Conservation (phyloP, 1,284 basidiomycete species). For the Marasmius oreades region DNA sequence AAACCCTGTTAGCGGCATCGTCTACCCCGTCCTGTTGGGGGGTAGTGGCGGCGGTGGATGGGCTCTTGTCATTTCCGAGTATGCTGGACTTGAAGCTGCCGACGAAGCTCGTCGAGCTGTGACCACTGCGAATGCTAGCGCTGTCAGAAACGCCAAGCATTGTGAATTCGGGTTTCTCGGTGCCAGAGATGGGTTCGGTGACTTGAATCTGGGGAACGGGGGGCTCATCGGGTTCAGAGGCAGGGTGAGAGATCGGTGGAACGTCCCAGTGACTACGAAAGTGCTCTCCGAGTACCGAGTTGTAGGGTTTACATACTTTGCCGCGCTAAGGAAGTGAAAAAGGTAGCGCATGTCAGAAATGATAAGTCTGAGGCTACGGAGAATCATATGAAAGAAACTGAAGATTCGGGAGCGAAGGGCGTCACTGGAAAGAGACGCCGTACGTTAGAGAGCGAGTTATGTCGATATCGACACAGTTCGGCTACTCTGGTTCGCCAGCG, state of each 20-base stretch:
- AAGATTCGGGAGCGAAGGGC: no score
- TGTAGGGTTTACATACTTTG: slow-evolving; percentile 94
- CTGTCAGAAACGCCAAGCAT: slow-evolving; percentile 40
- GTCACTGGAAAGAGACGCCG: no score
- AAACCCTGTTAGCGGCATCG: slow-evolving; percentile 48
- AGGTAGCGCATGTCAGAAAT: slow-evolving; percentile 4
- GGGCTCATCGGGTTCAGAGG: slow-evolving; percentile 40
- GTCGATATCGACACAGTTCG: no score
- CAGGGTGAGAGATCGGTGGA: slow-evolving; percentile 52
- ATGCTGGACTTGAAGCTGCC: slow-evolving; percentile 43
- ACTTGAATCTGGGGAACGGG: slow-evolving; percentile 47
- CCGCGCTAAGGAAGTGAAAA: slow-evolving; percentile 80
- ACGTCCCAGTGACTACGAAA: slow-evolving; percentile 88
- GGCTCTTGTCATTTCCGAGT: slow-evolving; percentile 46
- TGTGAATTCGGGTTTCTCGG: slow-evolving; percentile 24
- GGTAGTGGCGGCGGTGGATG: slow-evolving; percentile 58
- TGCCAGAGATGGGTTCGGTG: slow-evolving; percentile 27
- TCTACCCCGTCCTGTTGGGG: slow-evolving; percentile 34
- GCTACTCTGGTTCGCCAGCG: no score
- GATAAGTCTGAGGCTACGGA: slow-evolving; percentile 1
- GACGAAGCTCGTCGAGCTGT: slow-evolving; percentile 53
- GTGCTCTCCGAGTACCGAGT: slow-evolving; percentile 90
- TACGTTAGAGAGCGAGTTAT: no score
- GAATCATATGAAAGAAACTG: slow-evolving; percentile 6
- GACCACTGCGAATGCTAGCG: slow-evolving; percentile 38